Evolutionary conservation across 805 yeast genomes (phyloP).

Genomic region (Pichia gijzeniarum): DNA sequence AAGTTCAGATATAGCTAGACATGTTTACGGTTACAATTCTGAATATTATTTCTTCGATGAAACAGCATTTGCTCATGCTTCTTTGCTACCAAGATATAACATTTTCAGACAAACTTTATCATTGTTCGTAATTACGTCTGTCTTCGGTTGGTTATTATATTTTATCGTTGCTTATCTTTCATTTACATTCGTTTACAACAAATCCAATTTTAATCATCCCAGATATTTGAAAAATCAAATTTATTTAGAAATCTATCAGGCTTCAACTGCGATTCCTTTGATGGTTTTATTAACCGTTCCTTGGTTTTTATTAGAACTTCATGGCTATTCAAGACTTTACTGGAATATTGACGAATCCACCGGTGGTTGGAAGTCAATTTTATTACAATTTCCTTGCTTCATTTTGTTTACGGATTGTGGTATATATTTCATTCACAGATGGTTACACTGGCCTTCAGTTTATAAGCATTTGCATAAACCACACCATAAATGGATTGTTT

Average conservation of each 20-base stretch:
- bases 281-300: constrained; percentile 89
- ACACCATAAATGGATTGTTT: constrained; percentile 98
- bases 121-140: constrained; percentile 58
- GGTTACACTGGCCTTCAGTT: constrained; percentile 87
- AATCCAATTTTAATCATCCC: constrained; percentile 89
- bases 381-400: constrained; percentile 68
- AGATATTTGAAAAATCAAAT: constrained; percentile 92
- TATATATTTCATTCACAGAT: constrained; percentile 85
- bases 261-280: constrained; percentile 73
- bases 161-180: constrained; percentile 69
- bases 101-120: constrained; percentile 64
- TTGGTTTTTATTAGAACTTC: constrained; percentile 79
- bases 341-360: constrained; percentile 52
- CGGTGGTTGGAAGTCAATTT: constrained; percentile 62
- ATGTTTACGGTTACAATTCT: constrained; percentile 37
- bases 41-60: constrained; percentile 54
- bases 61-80: constrained; percentile 51
- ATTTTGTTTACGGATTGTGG: constrained; percentile 92
- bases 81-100: constrained; percentile 68
- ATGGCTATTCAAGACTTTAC: constrained; percentile 78
- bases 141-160: constrained; percentile 87
- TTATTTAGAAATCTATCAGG: constrained; percentile 73
- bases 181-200: constrained; percentile 75
- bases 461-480: constrained; percentile 91
- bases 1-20: constrained; percentile 7